Evolutionary conservation across 2,329 filamentous ascomycete genomes (phyloP).

Genomic region (Cercospora sojina): DNA sequence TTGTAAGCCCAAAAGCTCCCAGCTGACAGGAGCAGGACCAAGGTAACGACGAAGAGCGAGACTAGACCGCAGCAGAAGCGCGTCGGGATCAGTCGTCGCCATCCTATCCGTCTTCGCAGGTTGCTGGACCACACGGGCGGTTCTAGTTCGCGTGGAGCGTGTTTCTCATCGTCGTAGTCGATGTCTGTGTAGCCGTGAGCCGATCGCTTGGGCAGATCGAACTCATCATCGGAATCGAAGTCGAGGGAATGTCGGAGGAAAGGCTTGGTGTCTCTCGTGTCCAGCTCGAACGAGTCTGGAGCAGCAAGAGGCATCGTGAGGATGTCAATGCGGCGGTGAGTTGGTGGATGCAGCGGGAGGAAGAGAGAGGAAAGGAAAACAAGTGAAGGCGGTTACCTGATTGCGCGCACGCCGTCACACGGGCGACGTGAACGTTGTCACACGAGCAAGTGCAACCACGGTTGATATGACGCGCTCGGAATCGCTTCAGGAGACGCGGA

Average conservation of each 20-base stretch:
- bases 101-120: constrained; percentile 28
- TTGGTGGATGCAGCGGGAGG: not conserved
- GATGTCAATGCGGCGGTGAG: constrained; percentile 1
- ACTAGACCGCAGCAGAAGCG: constrained; percentile 47
- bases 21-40: constrained; percentile 45
- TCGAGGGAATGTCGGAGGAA: constrained; percentile 20
- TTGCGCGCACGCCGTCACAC: not conserved
- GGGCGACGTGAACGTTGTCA: not conserved
- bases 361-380: not conserved
- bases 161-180: constrained; percentile 35
- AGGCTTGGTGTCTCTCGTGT: constrained; percentile 24
- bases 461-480: not conserved
- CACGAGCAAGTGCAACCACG: not conserved
- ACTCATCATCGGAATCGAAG: constrained; percentile 16
- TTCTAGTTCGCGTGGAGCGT: constrained; percentile 4
- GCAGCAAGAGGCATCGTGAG: constrained; percentile 32
- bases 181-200: constrained; percentile 41
- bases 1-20: constrained; percentile 51
- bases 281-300: constrained; percentile 35
- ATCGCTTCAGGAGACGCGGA: constrained; percentile 2
- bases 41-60: constrained; percentile 43
- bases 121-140: constrained; percentile 32
- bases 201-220: constrained; percentile 3
- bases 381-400: not conserved
- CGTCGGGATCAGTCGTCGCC: constrained; percentile 37